These are phyloP conservation scores for Epithele typhae DNA, from an alignment of 768 basidiomycete species.

Conservation along the genomic window DNA sequence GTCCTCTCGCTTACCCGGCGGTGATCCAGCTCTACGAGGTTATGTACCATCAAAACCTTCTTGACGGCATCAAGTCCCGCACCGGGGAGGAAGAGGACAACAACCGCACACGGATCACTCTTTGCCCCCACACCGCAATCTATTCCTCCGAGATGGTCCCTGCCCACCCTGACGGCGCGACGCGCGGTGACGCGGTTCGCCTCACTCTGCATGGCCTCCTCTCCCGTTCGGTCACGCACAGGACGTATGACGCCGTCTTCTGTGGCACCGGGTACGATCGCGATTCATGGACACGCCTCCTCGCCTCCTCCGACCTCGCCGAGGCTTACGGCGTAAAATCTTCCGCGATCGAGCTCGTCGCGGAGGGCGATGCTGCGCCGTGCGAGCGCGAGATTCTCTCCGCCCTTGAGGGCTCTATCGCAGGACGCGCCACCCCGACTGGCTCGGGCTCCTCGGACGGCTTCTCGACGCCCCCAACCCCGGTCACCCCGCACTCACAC, in stretches of 20 bases:
- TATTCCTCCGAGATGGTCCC: constrained; percentile 25
- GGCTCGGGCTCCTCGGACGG: constrained; percentile 11
- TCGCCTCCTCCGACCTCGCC: constrained; percentile 36
- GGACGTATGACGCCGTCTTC: constrained; percentile 42
- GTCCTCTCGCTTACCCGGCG: neutral
- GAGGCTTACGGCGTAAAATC: constrained; percentile 32
- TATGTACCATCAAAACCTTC: constrained; percentile 47
- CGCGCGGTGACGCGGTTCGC: constrained; percentile 17
- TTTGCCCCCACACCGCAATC: constrained; percentile 35
- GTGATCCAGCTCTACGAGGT: constrained; percentile 41
- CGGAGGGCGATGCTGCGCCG: constrained; percentile 2
- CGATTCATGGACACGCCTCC: constrained; percentile 39
- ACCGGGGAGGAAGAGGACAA: constrained; percentile 13
- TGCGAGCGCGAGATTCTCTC: neutral
- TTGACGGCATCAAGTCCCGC: constrained; percentile 37
- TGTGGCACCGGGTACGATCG: constrained; percentile 55
- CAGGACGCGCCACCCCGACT: constrained; percentile 1
- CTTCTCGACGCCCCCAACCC: constrained; percentile 14
- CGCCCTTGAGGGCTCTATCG: constrained; percentile 4
- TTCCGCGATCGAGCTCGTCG: constrained; percentile 7
- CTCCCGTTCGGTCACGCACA: constrained; percentile 27
- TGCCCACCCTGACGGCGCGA: neutral
- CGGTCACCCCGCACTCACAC: constrained; percentile 10
- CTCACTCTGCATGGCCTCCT: constrained; percentile 34
- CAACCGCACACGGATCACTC: constrained; percentile 27